phyloP scores from a whole-genome alignment of 2,329 filamentous ascomycete genomes.

The Zarea fungicola region DNA sequence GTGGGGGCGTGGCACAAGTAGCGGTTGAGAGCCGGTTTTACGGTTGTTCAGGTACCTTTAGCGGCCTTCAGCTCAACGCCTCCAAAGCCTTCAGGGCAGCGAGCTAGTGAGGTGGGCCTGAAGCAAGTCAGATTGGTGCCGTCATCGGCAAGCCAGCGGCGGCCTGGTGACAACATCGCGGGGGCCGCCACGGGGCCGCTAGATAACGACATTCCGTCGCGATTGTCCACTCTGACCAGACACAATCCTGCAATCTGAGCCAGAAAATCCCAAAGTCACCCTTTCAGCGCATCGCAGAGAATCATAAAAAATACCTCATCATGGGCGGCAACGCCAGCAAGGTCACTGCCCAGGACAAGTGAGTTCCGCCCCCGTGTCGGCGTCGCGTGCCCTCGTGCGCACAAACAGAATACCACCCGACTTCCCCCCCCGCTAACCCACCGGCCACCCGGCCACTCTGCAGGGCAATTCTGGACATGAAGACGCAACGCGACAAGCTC shows the following conservation, averaged over 20 bases:
- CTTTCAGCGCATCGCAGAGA: neutral
- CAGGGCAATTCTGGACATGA: constrained; percentile 95
- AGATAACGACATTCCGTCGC: neutral
- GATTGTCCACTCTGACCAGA: neutral
- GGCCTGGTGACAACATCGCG: constrained; percentile 8
- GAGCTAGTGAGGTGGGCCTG: too few relatives aligned
- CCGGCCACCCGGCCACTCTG: constrained; percentile 5
- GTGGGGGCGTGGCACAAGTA: neutral
- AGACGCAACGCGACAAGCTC: constrained; percentile 93
- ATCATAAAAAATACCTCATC: constrained; percentile 3
- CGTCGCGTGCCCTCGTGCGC: constrained; percentile 15
- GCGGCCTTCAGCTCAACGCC: neutral
- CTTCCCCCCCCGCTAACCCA: neutral
- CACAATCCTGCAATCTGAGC: neutral
- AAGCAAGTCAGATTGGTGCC: neutral
- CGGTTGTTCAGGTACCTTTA: neutral
- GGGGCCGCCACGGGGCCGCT: constrained; percentile 5
- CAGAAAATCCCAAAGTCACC: neutral
- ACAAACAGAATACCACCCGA: neutral
- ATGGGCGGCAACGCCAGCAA: constrained; percentile 55
- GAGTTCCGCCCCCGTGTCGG: constrained; percentile 24
- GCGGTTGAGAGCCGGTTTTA: neutral
- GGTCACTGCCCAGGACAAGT: constrained; percentile 79
- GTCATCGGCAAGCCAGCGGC: neutral
- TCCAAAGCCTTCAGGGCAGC: neutral